A percentile compares a stretch with the other conserved stretches of the same genome.
These are phyloP conservation scores for Didymella glomerata DNA, from an alignment of 2,329 filamentous ascomycete species.

Conservation along the genomic window DNA sequence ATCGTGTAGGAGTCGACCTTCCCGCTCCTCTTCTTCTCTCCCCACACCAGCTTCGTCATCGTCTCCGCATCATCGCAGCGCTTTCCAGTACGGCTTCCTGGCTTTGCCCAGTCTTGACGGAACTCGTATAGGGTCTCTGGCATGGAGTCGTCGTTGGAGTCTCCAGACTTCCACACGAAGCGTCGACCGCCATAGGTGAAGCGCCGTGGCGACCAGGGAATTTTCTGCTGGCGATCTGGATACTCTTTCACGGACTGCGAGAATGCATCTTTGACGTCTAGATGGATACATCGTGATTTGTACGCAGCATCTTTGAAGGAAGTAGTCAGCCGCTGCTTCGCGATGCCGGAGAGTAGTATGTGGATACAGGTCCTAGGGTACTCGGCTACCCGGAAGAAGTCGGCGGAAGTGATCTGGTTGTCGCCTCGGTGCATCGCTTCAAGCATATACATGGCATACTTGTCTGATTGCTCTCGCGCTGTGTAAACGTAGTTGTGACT, in stretches of 20 bases:
- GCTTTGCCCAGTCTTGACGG: slow-evolving; percentile 46
- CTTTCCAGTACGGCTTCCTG: slow-evolving; percentile 48
- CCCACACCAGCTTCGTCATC: slow-evolving; percentile 45
- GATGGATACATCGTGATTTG: slow-evolving; percentile 48
- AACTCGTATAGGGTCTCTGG: slow-evolving; percentile 51
- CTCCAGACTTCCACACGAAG: slow-evolving; percentile 55
- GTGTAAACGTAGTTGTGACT: slow-evolving; percentile 49
- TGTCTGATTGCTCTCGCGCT: slow-evolving; percentile 48
- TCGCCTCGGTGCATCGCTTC: slow-evolving; percentile 46
- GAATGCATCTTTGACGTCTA: slow-evolving; percentile 42
- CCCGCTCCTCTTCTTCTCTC: slow-evolving; percentile 49
- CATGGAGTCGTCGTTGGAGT: slow-evolving; percentile 58
- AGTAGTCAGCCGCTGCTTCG: slow-evolving; percentile 40
- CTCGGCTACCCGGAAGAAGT: slow-evolving; percentile 49
- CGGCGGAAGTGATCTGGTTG: slow-evolving; percentile 46
- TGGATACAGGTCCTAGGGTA: slow-evolving; percentile 46
- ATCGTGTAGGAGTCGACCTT: slow-evolving; percentile 51
- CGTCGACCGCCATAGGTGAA: slow-evolving; percentile 49
- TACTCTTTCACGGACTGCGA: slow-evolving; percentile 48
- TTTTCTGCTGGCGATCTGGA: slow-evolving; percentile 48
- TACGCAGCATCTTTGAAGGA: slow-evolving; percentile 44
- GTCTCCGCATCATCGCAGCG: slow-evolving; percentile 44
- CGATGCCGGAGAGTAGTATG: slow-evolving; percentile 47
- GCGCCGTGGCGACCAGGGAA: slow-evolving; percentile 51
- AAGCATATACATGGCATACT: slow-evolving; percentile 48